These are phyloP conservation scores for Rhododendron kiyosumense DNA, from an alignment of 148 eudicot genomes.

Conservation along the genomic window DNA sequence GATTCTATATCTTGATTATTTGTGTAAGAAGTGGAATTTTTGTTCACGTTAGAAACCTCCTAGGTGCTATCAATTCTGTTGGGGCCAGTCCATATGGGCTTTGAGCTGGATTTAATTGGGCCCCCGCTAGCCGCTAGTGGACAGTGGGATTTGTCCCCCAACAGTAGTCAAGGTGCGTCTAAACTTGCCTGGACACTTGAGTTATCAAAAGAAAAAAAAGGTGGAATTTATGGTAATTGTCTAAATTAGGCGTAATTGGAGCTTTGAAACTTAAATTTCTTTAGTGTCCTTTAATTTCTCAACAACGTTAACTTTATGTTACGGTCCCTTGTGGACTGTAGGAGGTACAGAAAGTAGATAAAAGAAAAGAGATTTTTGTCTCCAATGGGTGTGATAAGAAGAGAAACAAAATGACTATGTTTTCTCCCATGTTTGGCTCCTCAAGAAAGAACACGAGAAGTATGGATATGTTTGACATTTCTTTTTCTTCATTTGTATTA, in stretches of 20 bases:
- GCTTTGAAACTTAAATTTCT: neutral
- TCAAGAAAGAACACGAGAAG: neutral
- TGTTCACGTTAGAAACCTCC: neutral
- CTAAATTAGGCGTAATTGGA: neutral
- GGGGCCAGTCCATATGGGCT: neutral
- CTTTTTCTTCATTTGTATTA: neutral
- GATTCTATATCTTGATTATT: slow-evolving; percentile 28
- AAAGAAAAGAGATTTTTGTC: neutral
- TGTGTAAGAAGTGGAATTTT: neutral
- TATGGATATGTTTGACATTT: neutral
- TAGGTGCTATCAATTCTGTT: neutral
- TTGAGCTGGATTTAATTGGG: neutral
- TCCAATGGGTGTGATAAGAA: neutral
- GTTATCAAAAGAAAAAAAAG: too few species aligned
- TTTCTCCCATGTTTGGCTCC: neutral
- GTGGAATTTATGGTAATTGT: neutral
- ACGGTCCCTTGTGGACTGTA: neutral
- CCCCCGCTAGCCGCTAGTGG: neutral
- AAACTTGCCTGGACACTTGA: neutral
- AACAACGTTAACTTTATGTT: neutral
- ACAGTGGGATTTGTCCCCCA: neutral
- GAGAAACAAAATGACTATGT: neutral
- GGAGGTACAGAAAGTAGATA: neutral
- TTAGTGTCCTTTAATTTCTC: neutral
- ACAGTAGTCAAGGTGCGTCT: neutral